Conservation (phyloP, 768 basidiomycete genomes). For the Phaffia tasmanica region DNA sequence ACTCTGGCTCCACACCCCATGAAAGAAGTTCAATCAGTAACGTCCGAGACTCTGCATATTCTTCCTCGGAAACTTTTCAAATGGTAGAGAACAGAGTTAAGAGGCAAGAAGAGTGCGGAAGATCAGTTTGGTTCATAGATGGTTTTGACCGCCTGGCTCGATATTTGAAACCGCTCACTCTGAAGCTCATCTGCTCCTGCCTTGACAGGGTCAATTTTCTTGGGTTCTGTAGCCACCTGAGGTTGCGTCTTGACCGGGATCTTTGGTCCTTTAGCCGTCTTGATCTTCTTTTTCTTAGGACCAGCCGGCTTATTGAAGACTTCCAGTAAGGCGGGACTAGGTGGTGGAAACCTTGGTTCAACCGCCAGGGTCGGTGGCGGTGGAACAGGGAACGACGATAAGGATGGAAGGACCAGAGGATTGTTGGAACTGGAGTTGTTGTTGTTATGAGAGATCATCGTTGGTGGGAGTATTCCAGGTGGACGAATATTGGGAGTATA, state of each 20-base stretch:
- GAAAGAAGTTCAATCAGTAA: constrained; percentile 23
- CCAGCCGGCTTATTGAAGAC: constrained; percentile 7
- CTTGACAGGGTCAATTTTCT: constrained; percentile 12
- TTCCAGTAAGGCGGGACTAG: constrained; percentile 15
- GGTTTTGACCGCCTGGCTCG: not conserved
- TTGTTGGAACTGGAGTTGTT: not conserved
- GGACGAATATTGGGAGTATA: too few species aligned
- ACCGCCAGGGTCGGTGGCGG: constrained; percentile 2
- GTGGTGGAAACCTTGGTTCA: constrained; percentile 19
- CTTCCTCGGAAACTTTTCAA: constrained; percentile 15
- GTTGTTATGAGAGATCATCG: too few species aligned
- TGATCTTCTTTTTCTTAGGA: not conserved
- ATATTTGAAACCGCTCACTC: constrained; percentile 3
- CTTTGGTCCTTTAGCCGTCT: not conserved
- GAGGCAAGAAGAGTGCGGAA: not conserved
- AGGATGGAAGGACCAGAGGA: not conserved
- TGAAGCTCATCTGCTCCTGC: constrained; percentile 8
- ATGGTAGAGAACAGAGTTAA: not conserved
- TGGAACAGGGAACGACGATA: not conserved
- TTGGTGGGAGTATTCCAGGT: too few species aligned
- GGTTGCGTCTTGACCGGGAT: not conserved
- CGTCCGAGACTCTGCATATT: constrained; percentile 9
- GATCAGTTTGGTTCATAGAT: not conserved
- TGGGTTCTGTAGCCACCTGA: not conserved
- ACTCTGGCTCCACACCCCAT: constrained; percentile 21